Percentiles rank a stretch among this genome's conserved stretches.
These are phyloP conservation scores for Fusarium metavorans DNA, from an alignment of 2,329 filamentous ascomycete species.

Conservation along the genomic window DNA sequence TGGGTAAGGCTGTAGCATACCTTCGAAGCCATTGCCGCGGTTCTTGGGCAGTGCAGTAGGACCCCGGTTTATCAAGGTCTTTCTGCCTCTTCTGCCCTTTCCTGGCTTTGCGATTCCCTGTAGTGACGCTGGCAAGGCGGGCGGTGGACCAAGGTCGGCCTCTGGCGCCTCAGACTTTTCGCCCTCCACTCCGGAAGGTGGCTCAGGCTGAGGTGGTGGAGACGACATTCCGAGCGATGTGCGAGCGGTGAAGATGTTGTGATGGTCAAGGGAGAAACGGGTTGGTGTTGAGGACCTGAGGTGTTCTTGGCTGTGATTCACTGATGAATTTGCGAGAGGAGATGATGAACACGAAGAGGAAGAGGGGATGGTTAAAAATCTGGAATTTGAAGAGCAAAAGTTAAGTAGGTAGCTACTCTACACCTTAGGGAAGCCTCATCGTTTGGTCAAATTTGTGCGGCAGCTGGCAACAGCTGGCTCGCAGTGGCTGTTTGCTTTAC, in stretches of 20 bases:
- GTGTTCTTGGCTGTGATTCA: conserved; percentile 11
- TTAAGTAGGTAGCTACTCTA: not conserved
- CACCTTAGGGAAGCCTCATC: not conserved
- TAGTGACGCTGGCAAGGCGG: conserved; percentile 17
- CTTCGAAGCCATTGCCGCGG: conserved; percentile 77
- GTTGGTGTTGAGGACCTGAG: not conserved
- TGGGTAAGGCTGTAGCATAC: conserved; percentile 48
- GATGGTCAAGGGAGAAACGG: not conserved
- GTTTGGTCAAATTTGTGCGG: not conserved
- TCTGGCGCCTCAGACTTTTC: not conserved
- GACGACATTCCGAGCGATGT: conserved; percentile 4
- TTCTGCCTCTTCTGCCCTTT: conserved; percentile 33
- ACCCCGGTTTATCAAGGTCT: conserved; percentile 46
- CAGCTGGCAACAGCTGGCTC: conserved; percentile 15
- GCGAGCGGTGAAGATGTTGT: not conserved
- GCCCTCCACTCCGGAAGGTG: not conserved
- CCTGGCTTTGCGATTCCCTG: conserved; percentile 35
- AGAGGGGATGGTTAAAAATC: not conserved
- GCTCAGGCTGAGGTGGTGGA: not conserved
- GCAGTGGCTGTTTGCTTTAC: conserved; percentile 6
- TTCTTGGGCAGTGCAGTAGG: conserved; percentile 57
- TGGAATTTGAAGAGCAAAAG: not conserved
- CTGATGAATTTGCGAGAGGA: not conserved
- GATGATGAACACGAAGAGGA: not conserved
- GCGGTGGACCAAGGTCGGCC: not conserved